These are phyloP conservation scores for Rhododendron molle DNA, from an alignment of 148 eudicot genomes.

Conservation along the genomic window DNA sequence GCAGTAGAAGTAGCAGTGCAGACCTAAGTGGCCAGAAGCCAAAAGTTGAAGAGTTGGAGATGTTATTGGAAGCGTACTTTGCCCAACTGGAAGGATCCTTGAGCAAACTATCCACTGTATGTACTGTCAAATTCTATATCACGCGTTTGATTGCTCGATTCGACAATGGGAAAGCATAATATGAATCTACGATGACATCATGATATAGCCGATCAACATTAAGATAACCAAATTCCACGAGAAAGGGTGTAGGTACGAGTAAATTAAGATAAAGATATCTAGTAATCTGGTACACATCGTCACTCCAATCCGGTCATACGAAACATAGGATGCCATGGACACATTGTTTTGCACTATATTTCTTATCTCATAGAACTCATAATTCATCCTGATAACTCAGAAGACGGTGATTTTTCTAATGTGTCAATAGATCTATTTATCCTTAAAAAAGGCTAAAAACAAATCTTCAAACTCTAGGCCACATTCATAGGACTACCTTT, in stretches of 20 bases:
- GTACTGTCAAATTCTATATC: neutral
- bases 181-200: neutral
- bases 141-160: neutral
- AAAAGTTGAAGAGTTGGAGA: constrained; percentile 5
- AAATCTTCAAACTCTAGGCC: neutral
- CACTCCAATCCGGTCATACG: neutral
- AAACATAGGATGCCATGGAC: neutral
- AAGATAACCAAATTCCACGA: neutral
- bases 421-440: neutral
- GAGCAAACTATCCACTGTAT: constrained; percentile 7
- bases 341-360: neutral
- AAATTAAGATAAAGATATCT: neutral
- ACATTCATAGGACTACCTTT: neutral
- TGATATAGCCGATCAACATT: neutral
- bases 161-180: neutral
- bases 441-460: neutral
- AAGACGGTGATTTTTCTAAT: neutral
- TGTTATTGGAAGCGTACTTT: constrained; percentile 9
- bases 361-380: neutral
- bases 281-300: neutral
- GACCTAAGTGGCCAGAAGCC: neutral
- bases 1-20: constrained; percentile 1
- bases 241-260: neutral
- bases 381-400: neutral
- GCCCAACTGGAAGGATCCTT: constrained; percentile 1